Evolutionary conservation across 2,329 filamentous ascomycete genomes (phyloP).

Genomic region (Trichophaea hybrida): DNA sequence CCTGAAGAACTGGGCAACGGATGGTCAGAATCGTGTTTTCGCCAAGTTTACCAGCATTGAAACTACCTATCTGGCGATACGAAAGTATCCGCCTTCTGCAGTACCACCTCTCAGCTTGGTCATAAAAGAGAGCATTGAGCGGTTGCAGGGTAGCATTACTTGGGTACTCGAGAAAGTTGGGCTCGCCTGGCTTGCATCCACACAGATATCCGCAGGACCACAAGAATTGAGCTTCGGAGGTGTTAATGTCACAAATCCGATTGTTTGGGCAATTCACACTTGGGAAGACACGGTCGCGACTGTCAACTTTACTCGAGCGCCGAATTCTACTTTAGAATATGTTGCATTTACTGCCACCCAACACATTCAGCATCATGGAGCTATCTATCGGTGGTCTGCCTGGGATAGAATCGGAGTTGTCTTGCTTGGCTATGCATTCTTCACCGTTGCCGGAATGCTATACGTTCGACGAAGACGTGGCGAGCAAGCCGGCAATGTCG

Average conservation of each 20-base stretch:
- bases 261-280: constrained; percentile 4
- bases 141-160: constrained; percentile 8
- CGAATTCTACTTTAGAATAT: neutral
- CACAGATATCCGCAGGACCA: constrained; percentile 8
- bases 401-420: constrained; percentile 56
- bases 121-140: constrained; percentile 15
- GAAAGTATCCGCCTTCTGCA: constrained; percentile 16
- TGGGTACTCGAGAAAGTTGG: constrained; percentile 18
- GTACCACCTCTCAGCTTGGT: constrained; percentile 17
- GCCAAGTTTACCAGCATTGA: constrained; percentile 18
- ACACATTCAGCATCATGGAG: neutral
- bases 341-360: neutral
- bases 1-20: constrained; percentile 22
- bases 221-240: constrained; percentile 8
- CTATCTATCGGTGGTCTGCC: constrained; percentile 33
- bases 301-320: neutral
- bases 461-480: constrained; percentile 44
- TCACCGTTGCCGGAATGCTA: constrained; percentile 58
- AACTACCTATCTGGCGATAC: constrained; percentile 15
- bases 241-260: constrained; percentile 13
- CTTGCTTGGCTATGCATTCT: constrained; percentile 61
- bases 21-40: constrained; percentile 25
- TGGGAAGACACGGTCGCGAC: neutral
- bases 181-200: constrained; percentile 8
- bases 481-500: constrained; percentile 38